Evolutionary conservation across 192 early-diverging fungal species (phyloP).

Genomic region (Coemansia reversa): DNA sequence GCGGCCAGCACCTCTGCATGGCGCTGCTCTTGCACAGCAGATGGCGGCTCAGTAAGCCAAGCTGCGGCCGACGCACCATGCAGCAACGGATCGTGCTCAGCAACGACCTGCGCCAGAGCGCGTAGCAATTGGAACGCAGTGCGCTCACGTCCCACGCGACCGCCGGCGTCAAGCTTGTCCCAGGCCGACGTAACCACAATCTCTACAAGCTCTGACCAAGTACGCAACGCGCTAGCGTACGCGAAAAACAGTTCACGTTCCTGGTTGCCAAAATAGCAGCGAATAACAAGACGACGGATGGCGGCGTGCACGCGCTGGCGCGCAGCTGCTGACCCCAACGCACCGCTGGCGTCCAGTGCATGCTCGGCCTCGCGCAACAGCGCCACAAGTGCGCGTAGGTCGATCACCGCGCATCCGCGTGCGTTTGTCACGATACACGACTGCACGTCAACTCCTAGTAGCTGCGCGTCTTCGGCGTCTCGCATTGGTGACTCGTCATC

Average conservation of each 20-base stretch:
- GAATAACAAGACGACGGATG: constrained; percentile 62
- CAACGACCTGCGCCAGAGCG: constrained; percentile 58
- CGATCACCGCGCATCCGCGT: constrained; percentile 62
- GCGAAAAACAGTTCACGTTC: constrained; percentile 67
- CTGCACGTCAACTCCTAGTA: constrained; percentile 57
- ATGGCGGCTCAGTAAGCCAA: constrained; percentile 33
- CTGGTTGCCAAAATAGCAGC: constrained; percentile 73
- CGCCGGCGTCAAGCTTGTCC: constrained; percentile 65
- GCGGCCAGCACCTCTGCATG: constrained; percentile 41
- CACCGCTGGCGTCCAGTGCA: constrained; percentile 48
- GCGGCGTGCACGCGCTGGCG: constrained; percentile 55
- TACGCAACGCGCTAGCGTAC: constrained; percentile 65
- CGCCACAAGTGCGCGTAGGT: constrained; percentile 67
- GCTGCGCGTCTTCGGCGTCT: constrained; percentile 72
- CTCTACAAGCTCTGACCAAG: constrained; percentile 83
- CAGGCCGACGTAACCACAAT: constrained; percentile 60
- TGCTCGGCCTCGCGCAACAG: constrained; percentile 56
- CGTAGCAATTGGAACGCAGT: constrained; percentile 64
- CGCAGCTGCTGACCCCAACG: constrained; percentile 47
- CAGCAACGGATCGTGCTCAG: constrained; percentile 32
- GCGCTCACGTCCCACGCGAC: constrained; percentile 56
- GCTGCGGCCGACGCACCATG: not conserved
- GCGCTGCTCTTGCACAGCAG: constrained; percentile 33
- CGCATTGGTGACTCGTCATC: constrained; percentile 34
- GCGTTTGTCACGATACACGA: constrained; percentile 57